A percentile compares a stretch with the other conserved stretches of the same genome.
phyloP scores from a whole-genome alignment of 2,329 filamentous ascomycete genomes.

The Hymenoscyphus scutula region DNA sequence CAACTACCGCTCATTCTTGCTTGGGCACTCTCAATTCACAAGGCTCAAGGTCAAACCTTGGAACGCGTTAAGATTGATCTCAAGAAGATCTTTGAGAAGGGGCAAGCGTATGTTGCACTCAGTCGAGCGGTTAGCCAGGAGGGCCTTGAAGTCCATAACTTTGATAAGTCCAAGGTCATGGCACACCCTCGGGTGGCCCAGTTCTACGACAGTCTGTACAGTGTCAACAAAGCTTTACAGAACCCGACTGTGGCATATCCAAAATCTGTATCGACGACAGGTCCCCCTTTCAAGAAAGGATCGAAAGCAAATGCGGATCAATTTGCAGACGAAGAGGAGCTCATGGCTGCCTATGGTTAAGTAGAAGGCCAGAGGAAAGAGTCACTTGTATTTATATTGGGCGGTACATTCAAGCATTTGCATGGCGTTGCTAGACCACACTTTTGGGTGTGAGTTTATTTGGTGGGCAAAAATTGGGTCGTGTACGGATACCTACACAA shows the following conservation, averaged over 20 bases:
- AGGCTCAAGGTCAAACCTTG: slow-evolving; percentile 87
- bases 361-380: neutral
- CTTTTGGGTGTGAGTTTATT: neutral
- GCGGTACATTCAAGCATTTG: slow-evolving; percentile 9
- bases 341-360: slow-evolving; percentile 46
- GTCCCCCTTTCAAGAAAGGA: slow-evolving; percentile 25
- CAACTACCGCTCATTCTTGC: slow-evolving; percentile 88
- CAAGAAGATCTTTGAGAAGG: slow-evolving; percentile 90
- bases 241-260: slow-evolving; percentile 31
- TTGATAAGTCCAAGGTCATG: slow-evolving; percentile 89
- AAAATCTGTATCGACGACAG: slow-evolving; percentile 21
- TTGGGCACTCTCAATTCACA: slow-evolving; percentile 97
- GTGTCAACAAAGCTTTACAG: slow-evolving; percentile 55
- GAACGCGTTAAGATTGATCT: slow-evolving; percentile 94
- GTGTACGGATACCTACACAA: neutral
- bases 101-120: slow-evolving; percentile 94
- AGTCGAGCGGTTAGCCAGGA: slow-evolving; percentile 86
- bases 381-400: neutral
- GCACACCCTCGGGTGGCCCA: slow-evolving; percentile 81
- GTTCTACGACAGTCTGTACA: slow-evolving; percentile 82
- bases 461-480: neutral
- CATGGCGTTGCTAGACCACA: slow-evolving; percentile 10
- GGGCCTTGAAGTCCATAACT: slow-evolving; percentile 83
- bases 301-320: slow-evolving; percentile 8
- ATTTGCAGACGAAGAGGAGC: slow-evolving; percentile 48